phyloP scores from a whole-genome alignment of 192 early-diverging fungal species.

The Allomyces arbusculus region DNA sequence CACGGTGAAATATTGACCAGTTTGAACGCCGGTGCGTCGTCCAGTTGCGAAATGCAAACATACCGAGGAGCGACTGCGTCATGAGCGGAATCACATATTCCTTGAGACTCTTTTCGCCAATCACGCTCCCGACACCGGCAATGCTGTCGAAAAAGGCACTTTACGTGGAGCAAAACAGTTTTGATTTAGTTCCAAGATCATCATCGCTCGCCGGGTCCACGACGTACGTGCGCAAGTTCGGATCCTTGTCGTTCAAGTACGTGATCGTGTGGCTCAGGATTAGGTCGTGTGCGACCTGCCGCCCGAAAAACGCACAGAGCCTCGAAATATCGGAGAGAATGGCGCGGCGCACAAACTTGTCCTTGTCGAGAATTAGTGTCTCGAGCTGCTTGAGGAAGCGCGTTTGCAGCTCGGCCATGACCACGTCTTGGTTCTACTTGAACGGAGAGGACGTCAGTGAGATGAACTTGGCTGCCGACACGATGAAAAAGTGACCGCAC shows the following conservation, averaged over 20 bases:
- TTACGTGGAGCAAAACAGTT: background rate
- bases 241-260: slow-evolving; percentile 86
- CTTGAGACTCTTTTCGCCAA: slow-evolving; percentile 66
- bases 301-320: slow-evolving; percentile 65
- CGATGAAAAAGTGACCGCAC: background rate
- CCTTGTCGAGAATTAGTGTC: slow-evolving; percentile 55
- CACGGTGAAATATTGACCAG: background rate
- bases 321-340: slow-evolving; percentile 60
- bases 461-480: background rate
- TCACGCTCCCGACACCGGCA: slow-evolving; percentile 69
- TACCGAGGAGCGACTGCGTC: slow-evolving; percentile 59
- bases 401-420: slow-evolving; percentile 48
- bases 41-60: background rate
- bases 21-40: background rate
- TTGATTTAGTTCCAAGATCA: slow-evolving; percentile 1
- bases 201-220: background rate
- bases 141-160: slow-evolving; percentile 90
- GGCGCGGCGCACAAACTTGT: slow-evolving; percentile 64
- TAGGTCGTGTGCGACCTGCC: slow-evolving; percentile 59
- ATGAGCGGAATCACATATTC: slow-evolving; percentile 88
- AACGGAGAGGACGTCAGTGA: slow-evolving; percentile 1
- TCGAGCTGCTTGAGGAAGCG: slow-evolving; percentile 64
- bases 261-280: slow-evolving; percentile 86
- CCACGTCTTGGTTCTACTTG: background rate
- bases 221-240: slow-evolving; percentile 63